Base-by-base conservation (phyloP, 2,329 filamentous ascomycete genomes). In the Clonostachys chloroleuca region DNA sequence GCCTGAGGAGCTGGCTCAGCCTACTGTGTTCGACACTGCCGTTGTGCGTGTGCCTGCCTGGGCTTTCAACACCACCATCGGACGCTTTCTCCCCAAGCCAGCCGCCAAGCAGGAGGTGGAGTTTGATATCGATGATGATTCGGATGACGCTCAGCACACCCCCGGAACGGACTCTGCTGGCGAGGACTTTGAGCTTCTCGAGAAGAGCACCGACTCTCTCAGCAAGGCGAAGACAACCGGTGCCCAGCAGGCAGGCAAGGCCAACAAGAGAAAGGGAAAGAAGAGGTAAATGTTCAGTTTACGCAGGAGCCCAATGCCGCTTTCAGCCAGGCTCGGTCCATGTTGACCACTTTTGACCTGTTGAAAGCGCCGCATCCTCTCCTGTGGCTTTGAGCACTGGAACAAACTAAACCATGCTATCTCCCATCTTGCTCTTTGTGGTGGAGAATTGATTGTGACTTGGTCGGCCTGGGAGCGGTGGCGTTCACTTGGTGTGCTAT, bases 21-120 rank as follows among this genome's bases (percentile, higher is more conserved):
- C 94, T 1, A 87, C 85, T 4, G 70, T 96, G 64, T 80, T 70
- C 52, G 88, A 97, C 61, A 99, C 94, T 0, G 84, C 91, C 50
- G 77, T 97, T 41, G 81, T 87, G 66, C 86, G 86, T 46, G 71
- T 95, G 6, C 94, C 94, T 1, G 62, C 84, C 47, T 95, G 85
- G 80, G 62, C 81, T 48, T 94, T 86, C 70, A 74, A 67, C 46
- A 70, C 73, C 49, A 78, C 76, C 6, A 52, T 78, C 40, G 78
- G 79, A 47, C 76, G 77, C 40, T 60, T 79, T 47, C 53, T 83
- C 53, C 61, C 52, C 59, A 68, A 59, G 54, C 68, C 69, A 49
- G 51, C 59, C 13, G 57, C 65, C 2, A 57, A 62, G 10, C 57
- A 64, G 14, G 61, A 65, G 16, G 59, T 58, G 3, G 64, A 69